Evolutionary conservation across 257 asterid genomes (phyloP).

Genomic region (Solanum okadae): DNA sequence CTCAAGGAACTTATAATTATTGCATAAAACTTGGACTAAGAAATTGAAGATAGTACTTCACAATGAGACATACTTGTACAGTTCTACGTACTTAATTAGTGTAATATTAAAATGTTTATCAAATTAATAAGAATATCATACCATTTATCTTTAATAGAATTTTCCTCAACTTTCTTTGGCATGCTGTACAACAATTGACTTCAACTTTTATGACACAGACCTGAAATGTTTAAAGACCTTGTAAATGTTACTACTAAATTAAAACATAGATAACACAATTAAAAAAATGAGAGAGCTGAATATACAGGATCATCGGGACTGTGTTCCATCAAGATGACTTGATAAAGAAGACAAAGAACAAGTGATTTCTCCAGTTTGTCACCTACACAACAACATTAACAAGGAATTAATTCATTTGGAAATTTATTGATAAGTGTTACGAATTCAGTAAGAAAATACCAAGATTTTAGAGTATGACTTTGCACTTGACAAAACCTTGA

Average conservation of each 20-base stretch:
- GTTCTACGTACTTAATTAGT: neutral
- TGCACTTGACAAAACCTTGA: neutral
- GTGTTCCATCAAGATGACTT: neutral
- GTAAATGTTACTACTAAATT: neutral
- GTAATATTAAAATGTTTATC: neutral
- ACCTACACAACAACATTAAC: neutral
- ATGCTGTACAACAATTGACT: neutral
- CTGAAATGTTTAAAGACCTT: neutral
- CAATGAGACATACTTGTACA: neutral
- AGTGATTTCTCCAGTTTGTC: neutral
- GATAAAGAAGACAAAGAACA: neutral
- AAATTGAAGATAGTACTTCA: neutral
- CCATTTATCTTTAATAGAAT: neutral
- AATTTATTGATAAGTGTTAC: neutral
- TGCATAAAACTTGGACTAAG: neutral
- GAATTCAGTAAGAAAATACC: neutral
- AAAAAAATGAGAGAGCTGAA: neutral
- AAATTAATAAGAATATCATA: neutral
- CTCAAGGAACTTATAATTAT: neutral
- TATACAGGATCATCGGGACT: neutral
- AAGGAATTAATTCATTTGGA: neutral
- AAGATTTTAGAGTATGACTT: neutral
- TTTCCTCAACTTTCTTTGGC: neutral
- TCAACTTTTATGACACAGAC: slow-evolving; percentile 5
- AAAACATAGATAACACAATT: neutral